Evolutionary conservation across 2,329 filamentous ascomycete genomes (phyloP), one percentile per base, ranked within the genome.

Genomic region (Xylariaceae sp.): DNA sequence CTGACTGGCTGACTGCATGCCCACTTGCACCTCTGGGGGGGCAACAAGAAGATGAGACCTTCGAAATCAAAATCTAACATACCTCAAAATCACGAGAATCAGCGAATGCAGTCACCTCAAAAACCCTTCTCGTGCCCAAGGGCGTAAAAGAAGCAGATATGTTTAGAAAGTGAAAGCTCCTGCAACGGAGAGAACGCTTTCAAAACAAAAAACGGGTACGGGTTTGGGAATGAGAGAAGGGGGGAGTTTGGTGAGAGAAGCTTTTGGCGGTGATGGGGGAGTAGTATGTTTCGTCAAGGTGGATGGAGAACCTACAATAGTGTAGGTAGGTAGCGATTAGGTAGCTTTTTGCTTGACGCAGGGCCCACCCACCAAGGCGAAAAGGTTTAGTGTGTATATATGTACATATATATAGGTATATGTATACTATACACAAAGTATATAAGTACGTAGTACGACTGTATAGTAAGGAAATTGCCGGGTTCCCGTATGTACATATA

Each of bases 261-360:
- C 37, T 53, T 62, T 53, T 49, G 56, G 56, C 49, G 41, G 48
- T 42, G 43, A 57, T 52, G 54, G 56, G 60, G 59, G 44, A 14
- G 32, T 41, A 56, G 54, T 58, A 59, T 60, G 62, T 58, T 61
- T 54, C 56, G 60, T 47, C 50, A 50, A 50, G 50, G 37, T 57
- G 52, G 51, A 56, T 53, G 52, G 40, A 41, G 43, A 44, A 26
- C 2, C 9, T 23, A n/a, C 19, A 26, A 18, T 16, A 26, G 20
- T 7, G n/a, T n/a, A n/a, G n/a, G n/a, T n/a, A n/a, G n/a, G n/a
- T n/a, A n/a, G n/a, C n/a, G n/a, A n/a, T n/a, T n/a, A n/a, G n/a
- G n/a, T n/a, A n/a, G n/a, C n/a, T n/a, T 6, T 48, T 56, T 44
- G 32, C 46, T 46, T 46, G 50, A 50, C 44, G 54, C 47, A 59